These are phyloP conservation scores for Diaporthe caulivora DNA, from an alignment of 2,329 filamentous ascomycete genomes.

Conservation along the genomic window DNA sequence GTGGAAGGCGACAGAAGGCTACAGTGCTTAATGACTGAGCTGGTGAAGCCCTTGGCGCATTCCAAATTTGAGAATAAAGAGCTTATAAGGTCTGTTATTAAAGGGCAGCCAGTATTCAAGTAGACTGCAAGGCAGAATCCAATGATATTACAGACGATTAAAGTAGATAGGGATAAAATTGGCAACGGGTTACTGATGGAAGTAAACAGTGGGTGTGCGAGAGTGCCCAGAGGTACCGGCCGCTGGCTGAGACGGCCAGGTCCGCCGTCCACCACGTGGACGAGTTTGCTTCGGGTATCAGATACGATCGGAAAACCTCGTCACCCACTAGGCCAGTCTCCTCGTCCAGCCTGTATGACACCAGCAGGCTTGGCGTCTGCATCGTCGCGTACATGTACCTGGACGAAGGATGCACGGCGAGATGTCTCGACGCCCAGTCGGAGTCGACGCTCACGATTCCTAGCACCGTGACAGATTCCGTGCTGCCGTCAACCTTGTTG, in stretches of 20 bases:
- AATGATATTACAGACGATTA: too few species aligned
- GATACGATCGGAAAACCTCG: background rate
- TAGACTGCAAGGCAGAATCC: too few species aligned
- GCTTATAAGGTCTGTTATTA: too few species aligned
- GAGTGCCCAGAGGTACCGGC: background rate
- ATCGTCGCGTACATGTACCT: background rate
- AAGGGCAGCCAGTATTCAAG: too few species aligned
- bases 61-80: too few species aligned
- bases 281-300: background rate
- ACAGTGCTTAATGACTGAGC: too few species aligned
- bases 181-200: too few species aligned
- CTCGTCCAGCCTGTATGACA: background rate
- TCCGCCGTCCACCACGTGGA: background rate
- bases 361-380: slow-evolving; percentile 1
- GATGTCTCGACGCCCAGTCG: background rate
- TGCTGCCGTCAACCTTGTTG: background rate
- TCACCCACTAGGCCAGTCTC: background rate
- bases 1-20: too few species aligned
- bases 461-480: background rate
- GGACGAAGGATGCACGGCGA: background rate
- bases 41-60: too few species aligned
- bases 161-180: too few species aligned
- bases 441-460: background rate
- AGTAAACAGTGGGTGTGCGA: too few species aligned
- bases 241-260: background rate